Base-by-base conservation (phyloP, 108 stramenopile genomes). In the Stephanodiscus triporus region DNA sequence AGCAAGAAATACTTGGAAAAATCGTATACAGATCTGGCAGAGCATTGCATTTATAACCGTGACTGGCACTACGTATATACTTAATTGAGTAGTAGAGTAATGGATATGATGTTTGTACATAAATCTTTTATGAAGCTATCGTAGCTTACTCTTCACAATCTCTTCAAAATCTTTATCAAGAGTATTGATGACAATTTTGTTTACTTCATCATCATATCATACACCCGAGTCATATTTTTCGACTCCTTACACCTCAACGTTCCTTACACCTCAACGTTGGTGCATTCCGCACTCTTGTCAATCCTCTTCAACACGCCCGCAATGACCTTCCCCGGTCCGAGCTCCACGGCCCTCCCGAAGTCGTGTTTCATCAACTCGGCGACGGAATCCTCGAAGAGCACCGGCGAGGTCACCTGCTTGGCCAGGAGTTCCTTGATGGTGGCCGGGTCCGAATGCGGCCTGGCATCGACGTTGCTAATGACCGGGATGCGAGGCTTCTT, bases 381-480 rank as follows among this genome's bases (percentile, higher is more conserved):
- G 85, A 98, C 89, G 20, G 94, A 91, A 55, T 93, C 89, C 76
- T 99, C 98, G 89, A 95, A 99, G 54, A 92, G 89, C 5, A 99
- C 98, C 26, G 98, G 98, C 29, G 89, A 88, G 8, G 97, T 98
- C 24, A 99, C 98, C 81, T 99, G 97, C 57, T 95, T 96, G 55
- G 96, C 93, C 77, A 98, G 85, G 23, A 97, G 86, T 65, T 92
- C 86, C 83, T 96, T 97, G 82, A 98, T 99, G 37, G 88, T 90
- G 11, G 76, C 92, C n/a, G 97, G 97, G 70, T 96, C 95, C 1
- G 91, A 94, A 79, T 99, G 98, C 10, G 97, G 95, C 66, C 85
- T 85, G 80, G 97, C 98, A 84, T 99, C 97, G 19, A 99, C 98
- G 72, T 99, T 99, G 91, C 92, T 92, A 54, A 99, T 91, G 72